These are phyloP conservation scores for Fusarium haematococcum DNA, from an alignment of 2,329 filamentous ascomycete genomes.

Conservation along the genomic window DNA sequence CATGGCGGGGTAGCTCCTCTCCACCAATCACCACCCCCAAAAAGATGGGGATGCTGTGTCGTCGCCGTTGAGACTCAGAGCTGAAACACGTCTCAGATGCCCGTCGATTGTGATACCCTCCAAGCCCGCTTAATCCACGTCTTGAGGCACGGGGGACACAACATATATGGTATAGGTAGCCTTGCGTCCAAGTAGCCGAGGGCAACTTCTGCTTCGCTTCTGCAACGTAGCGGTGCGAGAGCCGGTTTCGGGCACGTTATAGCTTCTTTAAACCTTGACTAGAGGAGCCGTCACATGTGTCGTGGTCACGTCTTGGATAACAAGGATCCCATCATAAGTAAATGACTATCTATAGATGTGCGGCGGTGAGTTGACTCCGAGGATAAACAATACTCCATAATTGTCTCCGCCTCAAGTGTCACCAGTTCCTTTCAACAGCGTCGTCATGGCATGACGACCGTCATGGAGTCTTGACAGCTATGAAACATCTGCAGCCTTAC, in stretches of 20 bases:
- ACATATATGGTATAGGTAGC: not conserved
- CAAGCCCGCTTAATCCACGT: not conserved
- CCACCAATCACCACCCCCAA: conserved; percentile 6
- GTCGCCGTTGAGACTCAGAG: conserved; percentile 20
- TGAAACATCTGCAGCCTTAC: not conserved
- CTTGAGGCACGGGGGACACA: too few relatives aligned
- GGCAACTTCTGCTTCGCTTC: not conserved
- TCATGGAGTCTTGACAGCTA: not conserved
- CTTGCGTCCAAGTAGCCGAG: not conserved
- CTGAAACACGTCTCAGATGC: conserved; percentile 40
- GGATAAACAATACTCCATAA: not conserved
- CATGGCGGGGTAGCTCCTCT: conserved; percentile 37
- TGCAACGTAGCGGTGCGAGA: not conserved
- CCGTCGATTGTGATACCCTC: conserved; percentile 29
- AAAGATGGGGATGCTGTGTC: conserved; percentile 14
- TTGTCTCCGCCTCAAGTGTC: not conserved
- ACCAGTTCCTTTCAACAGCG: not conserved
- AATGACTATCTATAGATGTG: not conserved
- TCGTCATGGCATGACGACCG: not conserved
- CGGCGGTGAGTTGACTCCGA: not conserved
- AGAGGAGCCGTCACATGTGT: not conserved
- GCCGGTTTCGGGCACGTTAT: not conserved
- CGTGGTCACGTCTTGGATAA: not conserved
- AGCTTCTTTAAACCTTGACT: not conserved
- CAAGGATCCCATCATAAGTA: not conserved